phyloP scores from a whole-genome alignment of 345 rosid species.

The Melastoma malabathricum region DNA sequence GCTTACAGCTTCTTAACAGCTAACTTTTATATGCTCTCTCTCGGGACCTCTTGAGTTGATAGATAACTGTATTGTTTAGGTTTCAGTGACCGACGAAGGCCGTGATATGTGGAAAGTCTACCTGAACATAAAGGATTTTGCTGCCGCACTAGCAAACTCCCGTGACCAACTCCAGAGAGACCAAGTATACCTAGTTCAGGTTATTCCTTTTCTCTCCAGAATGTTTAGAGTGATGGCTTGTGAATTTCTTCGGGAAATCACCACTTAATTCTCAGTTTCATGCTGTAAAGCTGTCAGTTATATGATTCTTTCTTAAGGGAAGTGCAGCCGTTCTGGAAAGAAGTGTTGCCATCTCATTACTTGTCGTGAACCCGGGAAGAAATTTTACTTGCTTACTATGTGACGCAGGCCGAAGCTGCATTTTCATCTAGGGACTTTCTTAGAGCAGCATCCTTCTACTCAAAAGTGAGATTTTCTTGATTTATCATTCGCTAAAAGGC shows the following conservation, averaged over 20 bases:
- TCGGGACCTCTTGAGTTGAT: slow-evolving; percentile 2
- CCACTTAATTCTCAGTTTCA: too few species aligned
- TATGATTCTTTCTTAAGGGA: background rate
- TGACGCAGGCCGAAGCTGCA: slow-evolving; percentile 89
- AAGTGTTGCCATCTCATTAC: background rate
- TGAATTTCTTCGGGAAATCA: too few species aligned
- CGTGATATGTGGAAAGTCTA: slow-evolving; percentile 99
- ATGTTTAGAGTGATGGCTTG: too few species aligned
- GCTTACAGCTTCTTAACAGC: background rate
- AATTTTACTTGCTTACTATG: slow-evolving; percentile 18
- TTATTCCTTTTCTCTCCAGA: slow-evolving; percentile 11
- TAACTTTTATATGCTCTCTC: slow-evolving; percentile 6
- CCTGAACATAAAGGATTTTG: slow-evolving; percentile 84
- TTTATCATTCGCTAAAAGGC: background rate
- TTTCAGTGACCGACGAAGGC: slow-evolving; percentile 88
- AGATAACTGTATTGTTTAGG: slow-evolving; percentile 26
- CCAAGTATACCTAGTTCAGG: slow-evolving; percentile 97
- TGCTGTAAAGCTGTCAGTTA: background rate
- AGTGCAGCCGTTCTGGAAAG: background rate
- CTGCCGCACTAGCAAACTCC: slow-evolving; percentile 86
- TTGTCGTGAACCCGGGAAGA: slow-evolving; percentile 2
- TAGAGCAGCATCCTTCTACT: slow-evolving; percentile 90
- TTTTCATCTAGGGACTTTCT: slow-evolving; percentile 71
- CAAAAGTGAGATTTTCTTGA: slow-evolving; percentile 50
- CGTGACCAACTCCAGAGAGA: slow-evolving; percentile 90